These are phyloP conservation scores for Epicoccum nigrum DNA, from an alignment of 2,329 filamentous ascomycete species.

Conservation along the genomic window DNA sequence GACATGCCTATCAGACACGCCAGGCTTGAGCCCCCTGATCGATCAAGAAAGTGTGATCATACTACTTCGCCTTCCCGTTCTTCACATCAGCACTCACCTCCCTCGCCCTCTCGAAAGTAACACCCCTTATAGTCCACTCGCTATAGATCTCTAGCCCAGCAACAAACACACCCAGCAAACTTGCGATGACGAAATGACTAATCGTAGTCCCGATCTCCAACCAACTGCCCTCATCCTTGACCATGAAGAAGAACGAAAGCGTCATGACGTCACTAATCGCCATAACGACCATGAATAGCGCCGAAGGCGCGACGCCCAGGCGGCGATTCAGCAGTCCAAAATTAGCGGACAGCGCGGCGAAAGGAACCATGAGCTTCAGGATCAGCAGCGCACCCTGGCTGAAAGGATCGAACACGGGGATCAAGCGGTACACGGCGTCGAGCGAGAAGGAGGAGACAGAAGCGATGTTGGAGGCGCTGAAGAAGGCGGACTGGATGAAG, in stretches of 20 bases:
- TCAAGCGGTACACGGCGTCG: constrained; percentile 83
- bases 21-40: no score
- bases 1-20: no score
- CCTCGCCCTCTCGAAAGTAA: constrained; percentile 64
- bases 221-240: constrained; percentile 96
- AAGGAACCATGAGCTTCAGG: constrained; percentile 90
- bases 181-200: constrained; percentile 93
- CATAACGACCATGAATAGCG: constrained; percentile 91
- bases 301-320: constrained; percentile 82
- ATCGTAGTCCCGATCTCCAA: constrained; percentile 97
- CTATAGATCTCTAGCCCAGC: constrained; percentile 85
- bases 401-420: constrained; percentile 94
- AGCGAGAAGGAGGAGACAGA: constrained; percentile 92
- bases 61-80: constrained; percentile 16
- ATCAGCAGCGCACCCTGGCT: constrained; percentile 85
- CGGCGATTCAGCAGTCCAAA: constrained; percentile 89
- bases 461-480: constrained; percentile 94
- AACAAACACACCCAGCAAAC: constrained; percentile 87
- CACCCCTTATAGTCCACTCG: constrained; percentile 78
- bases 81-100: constrained; percentile 15
- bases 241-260: constrained; percentile 96
- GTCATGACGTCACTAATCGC: constrained; percentile 87
- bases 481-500: constrained; percentile 93
- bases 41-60: no score
- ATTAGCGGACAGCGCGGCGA: constrained; percentile 89